Evolutionary conservation across 2,329 filamentous ascomycete genomes (phyloP).

Genomic region (Exophiala sp.): DNA sequence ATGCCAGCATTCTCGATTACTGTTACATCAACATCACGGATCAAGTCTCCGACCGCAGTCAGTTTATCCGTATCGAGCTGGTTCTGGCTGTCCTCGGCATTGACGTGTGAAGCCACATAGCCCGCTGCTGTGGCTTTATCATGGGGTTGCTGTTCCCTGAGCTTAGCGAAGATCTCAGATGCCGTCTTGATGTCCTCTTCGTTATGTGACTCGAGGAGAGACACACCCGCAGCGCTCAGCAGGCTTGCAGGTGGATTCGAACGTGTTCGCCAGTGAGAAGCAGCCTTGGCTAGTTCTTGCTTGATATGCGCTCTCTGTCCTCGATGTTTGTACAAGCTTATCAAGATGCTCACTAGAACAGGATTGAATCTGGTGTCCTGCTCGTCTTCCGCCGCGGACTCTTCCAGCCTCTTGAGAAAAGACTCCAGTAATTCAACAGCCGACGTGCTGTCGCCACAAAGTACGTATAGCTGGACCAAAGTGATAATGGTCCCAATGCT

Average conservation of each 20-base stretch:
- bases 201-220: conserved; percentile 72
- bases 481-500: conserved; percentile 79
- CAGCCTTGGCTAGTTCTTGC: conserved; percentile 71
- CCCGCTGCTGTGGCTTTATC: conserved; percentile 74
- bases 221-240: conserved; percentile 75
- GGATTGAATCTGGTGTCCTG: conserved; percentile 75
- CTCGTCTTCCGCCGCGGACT: conserved; percentile 53
- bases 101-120: conserved; percentile 77
- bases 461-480: conserved; percentile 75
- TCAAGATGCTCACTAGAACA: conserved; percentile 74
- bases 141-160: conserved; percentile 60
- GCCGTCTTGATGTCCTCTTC: conserved; percentile 66
- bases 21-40: conserved; percentile 41
- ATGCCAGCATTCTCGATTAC: conserved; percentile 46
- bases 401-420: conserved; percentile 70
- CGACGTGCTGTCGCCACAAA: conserved; percentile 65
- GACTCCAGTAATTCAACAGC: conserved; percentile 72
- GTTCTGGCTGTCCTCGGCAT: conserved; percentile 46
- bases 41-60: conserved; percentile 40
- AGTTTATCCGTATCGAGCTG: conserved; percentile 38
- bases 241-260: conserved; percentile 60
- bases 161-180: conserved; percentile 70
- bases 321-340: conserved; percentile 74
- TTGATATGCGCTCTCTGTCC: conserved; percentile 70
- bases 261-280: conserved; percentile 72